phyloP scores from a whole-genome alignment of 306 rosid species.

The Begonia fuchsioides region DNA sequence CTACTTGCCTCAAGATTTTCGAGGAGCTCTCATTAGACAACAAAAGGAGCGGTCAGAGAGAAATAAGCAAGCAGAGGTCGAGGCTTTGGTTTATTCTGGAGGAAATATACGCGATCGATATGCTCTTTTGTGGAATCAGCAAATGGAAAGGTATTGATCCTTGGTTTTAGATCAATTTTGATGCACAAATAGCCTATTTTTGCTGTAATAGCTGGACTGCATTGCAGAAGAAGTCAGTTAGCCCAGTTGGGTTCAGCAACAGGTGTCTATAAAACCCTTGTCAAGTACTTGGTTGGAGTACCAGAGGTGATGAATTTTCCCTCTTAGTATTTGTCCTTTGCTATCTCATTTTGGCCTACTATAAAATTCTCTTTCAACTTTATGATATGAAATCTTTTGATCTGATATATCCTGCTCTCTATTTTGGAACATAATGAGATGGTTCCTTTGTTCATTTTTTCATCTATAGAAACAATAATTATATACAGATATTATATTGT shows the following conservation, averaged over 20 bases:
- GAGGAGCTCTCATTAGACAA: slow-evolving; percentile 76
- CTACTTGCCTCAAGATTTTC: slow-evolving; percentile 96
- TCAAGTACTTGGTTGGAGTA: slow-evolving; percentile 95
- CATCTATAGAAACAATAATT: too few species aligned
- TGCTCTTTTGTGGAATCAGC: slow-evolving; percentile 81
- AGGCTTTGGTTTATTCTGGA: slow-evolving; percentile 68
- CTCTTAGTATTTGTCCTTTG: neutral
- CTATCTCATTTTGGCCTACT: neutral
- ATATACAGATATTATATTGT: too few species aligned
- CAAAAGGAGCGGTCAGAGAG: slow-evolving; percentile 96
- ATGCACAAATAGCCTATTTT: slow-evolving; percentile 7
- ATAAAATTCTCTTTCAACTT: too few species aligned
- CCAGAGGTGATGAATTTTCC: slow-evolving; percentile 51
- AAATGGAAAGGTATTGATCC: slow-evolving; percentile 74
- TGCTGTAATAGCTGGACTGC: slow-evolving; percentile 11
- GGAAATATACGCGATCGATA: slow-evolving; percentile 65
- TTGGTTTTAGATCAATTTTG: slow-evolving; percentile 1
- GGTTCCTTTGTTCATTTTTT: too few species aligned
- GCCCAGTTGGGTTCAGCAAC: slow-evolving; percentile 96
- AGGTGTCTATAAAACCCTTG: slow-evolving; percentile 95
- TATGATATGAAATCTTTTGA: too few species aligned
- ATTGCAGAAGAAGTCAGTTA: slow-evolving; percentile 68
- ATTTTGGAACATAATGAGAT: too few species aligned
- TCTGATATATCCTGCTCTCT: too few species aligned
- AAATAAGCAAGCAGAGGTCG: slow-evolving; percentile 83